phyloP scores from a whole-genome alignment of 768 basidiomycete genomes.

The Hydnomerulius pinastri region DNA sequence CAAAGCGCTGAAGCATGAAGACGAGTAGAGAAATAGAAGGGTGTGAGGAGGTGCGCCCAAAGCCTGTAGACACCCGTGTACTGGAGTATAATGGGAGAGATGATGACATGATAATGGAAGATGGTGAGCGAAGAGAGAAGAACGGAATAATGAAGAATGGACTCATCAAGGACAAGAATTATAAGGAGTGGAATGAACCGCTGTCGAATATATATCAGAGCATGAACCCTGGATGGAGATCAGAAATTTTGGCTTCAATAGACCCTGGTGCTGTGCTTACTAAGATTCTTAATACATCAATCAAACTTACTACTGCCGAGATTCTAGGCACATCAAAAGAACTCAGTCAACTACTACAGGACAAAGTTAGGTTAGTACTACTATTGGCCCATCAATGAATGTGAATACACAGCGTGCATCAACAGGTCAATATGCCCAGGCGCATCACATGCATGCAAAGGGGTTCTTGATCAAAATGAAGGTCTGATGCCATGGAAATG shows the following conservation, averaged over 20 bases:
- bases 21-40: too few species aligned
- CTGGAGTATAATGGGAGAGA: not conserved
- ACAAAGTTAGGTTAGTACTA: not conserved
- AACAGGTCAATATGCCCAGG: not conserved
- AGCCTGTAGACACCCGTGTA: not conserved
- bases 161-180: too few species aligned
- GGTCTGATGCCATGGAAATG: conserved; percentile 8
- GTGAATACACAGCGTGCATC: too few species aligned
- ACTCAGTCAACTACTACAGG: not conserved
- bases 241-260: not conserved
- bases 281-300: not conserved
- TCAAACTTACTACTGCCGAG: not conserved
- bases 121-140: not conserved
- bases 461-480: not conserved
- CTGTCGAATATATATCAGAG: not conserved
- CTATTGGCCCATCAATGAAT: not conserved
- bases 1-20: not conserved
- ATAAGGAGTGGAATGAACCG: not conserved
- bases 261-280: not conserved
- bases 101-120: not conserved
- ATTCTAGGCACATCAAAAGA: not conserved
- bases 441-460: not conserved
- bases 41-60: not conserved
- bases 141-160: not conserved
- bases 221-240: not conserved